Evolutionary conservation across 1,284 basidiomycete species (phyloP).

Genomic region (Microstroma glucosiphilum): DNA sequence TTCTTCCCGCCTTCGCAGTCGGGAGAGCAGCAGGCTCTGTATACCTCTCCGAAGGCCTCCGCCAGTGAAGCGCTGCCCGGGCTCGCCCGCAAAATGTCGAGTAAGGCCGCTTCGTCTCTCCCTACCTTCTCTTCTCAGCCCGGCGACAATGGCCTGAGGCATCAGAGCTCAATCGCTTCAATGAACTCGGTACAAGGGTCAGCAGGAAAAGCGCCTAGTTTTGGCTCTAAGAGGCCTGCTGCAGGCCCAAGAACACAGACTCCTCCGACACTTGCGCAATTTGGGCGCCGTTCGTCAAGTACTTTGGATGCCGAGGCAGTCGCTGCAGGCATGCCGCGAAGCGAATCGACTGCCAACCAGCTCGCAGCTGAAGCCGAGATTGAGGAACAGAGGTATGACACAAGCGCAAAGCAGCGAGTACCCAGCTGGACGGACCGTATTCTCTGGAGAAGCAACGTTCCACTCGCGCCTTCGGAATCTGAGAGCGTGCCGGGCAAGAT

Average conservation of each 20-base stretch:
- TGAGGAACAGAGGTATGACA: slow-evolving; percentile 54
- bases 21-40: no score
- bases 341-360: slow-evolving; percentile 1
- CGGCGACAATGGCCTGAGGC: no score
- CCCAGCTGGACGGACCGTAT: slow-evolving; percentile 54
- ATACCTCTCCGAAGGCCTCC: no score
- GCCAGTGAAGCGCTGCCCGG: no score
- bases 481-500: slow-evolving; percentile 14
- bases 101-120: background rate
- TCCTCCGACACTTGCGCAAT: no score
- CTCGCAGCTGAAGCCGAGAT: background rate
- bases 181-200: no score
- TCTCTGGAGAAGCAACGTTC: slow-evolving; percentile 41
- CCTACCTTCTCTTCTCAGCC: no score
- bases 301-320: background rate
- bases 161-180: no score
- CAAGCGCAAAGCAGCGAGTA: slow-evolving; percentile 55
- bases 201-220: no score
- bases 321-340: background rate
- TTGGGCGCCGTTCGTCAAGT: background rate
- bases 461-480: background rate
- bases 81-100: background rate
- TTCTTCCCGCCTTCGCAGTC: no score
- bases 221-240: no score
- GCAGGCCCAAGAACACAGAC: no score